A percentile compares a stretch with the other conserved stretches of the same genome.
These are phyloP conservation scores for Aspergillus quadrilineatus DNA, from an alignment of 2,329 filamentous ascomycete genomes.

Conservation along the genomic window DNA sequence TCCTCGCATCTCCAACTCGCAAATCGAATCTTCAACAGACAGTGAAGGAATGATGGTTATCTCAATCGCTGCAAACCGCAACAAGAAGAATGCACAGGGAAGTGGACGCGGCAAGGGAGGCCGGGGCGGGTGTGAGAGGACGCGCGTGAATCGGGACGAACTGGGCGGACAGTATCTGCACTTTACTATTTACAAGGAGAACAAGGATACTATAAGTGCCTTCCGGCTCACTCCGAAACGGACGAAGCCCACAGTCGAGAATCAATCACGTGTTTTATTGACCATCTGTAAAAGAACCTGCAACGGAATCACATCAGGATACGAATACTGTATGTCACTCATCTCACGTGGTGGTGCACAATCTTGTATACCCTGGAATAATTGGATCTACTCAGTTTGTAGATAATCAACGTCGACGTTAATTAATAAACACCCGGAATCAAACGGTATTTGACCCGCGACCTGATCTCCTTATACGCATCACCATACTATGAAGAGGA, in stretches of 20 bases:
- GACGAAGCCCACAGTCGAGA: no score
- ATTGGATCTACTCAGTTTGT: no score
- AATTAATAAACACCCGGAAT: constrained; percentile 14
- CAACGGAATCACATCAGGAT: no score
- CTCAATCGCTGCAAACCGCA: constrained; percentile 44
- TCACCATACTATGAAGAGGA: not conserved
- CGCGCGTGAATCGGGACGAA: constrained; percentile 61
- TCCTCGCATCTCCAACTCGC: constrained; percentile 69
- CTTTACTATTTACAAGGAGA: constrained; percentile 93
- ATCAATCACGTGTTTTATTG: no score
- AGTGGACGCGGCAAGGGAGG: constrained; percentile 27
- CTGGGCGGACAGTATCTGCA: constrained; percentile 81
- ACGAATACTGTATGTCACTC: no score
- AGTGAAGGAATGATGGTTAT: constrained; percentile 67
- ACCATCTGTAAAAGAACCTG: no score
- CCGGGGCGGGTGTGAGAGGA: constrained; percentile 29
- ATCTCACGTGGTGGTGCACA: no score
- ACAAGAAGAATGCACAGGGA: constrained; percentile 32
- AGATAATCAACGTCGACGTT: no score
- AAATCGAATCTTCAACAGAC: constrained; percentile 74
- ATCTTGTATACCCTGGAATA: no score
- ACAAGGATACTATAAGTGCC: constrained; percentile 51
- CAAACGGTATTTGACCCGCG: constrained; percentile 11
- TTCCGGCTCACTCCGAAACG: no score
- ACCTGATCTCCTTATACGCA: not conserved